Evolutionary conservation across 2,329 filamentous ascomycete species (phyloP), one percentile per base, ranked within the genome.

Genomic region (Zymoseptoria brevis): DNA sequence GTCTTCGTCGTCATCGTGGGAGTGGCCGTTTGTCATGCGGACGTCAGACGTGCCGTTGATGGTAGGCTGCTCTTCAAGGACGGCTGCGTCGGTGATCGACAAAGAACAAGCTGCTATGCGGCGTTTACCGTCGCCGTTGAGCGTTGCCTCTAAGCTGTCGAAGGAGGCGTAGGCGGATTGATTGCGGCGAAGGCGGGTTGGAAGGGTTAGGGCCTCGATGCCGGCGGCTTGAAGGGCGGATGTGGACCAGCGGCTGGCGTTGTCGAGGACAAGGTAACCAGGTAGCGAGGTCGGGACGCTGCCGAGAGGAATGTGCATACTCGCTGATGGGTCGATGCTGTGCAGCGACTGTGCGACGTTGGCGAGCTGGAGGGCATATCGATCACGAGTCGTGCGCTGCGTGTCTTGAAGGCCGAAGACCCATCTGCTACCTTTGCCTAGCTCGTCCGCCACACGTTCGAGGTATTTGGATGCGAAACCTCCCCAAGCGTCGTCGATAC

Each of bases 401-500:
- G 80, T 77, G 58, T 87, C 85, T 72, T 95, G 88, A 21, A 91
- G 72, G 0, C 88, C 92, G 87, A 92, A 97, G 11, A 91, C 82
- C 88, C 90, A 95, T 30, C 96, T 83, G 55, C 85, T 85, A 35
- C 86, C 83, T 76, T 96, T 97, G 29, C 90, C 90, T 72, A 92
- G 93, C 72, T 99, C 94, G 71, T 99, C 94, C 62, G 89, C 79
- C 59, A 99, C 75, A 29, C 86, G 81, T 71, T 97, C 76, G 55
- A 76, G 66, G 72, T 75, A 78, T 62, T 69, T 72, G 55, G 74
- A 72, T 52, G 76, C 64, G 73, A 80, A 75, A 60, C 78, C 73
- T 63, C 77, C 72, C 78, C 78, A 80, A 61, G 81, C 73, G 77
- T 82, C 67, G 75, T 85, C 75, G 60, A 81, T 69, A 62, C 80